Evolutionary conservation across 2,329 filamentous ascomycete species (phyloP), one percentile per base, ranked within the genome.

Genomic region (Triangularia setosa): DNA sequence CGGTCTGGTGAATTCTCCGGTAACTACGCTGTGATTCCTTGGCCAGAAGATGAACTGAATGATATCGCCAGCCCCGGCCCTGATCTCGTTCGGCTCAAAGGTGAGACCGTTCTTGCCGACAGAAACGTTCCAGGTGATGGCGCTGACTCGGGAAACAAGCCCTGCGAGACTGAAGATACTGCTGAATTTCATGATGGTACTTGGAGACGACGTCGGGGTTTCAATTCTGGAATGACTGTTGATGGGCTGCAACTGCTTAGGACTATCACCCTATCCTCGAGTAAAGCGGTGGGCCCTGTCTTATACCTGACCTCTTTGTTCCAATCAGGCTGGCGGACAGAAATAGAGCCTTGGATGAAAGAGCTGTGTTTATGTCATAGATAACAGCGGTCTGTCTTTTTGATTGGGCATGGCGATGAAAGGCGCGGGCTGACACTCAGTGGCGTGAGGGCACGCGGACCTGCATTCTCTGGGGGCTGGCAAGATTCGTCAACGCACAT

Each of bases 11-110:
- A 66, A 70, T 23, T 62, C n/a, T 12, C 72, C 73, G 68, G 79
- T 75, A 2, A 76, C 78, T 52, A 86, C 75, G 18, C 79, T 79
- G 78, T 85, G 84, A 75, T 81, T 83, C 64, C 69, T 71, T 8
- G 83, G 79, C 67, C 79, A 80, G 77, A 82, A 86, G 70, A 83
- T 80, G 76, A 81, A 87, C 75, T 86, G 82, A 64, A 87, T 72
- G 3, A 81, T 67, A 65, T 84, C 81, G 64, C 83, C 84, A 7
- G 79, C 64, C 11, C 75, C 72, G 18, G 83, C 84, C 2, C 77
- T 78, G 48, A 84, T 75, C 67, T 78, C 80, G 66, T 80, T 76
- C 1, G 84, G 84, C 58, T 79, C 76, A 73, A 86, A 87, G 58
- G 71, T 72, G 30, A 85, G 77, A 54, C 79, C 79, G 25, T 30